Percentiles rank a stretch among this genome's conserved stretches.
phyloP scores from a whole-genome alignment of 2,329 filamentous ascomycete species.

The Colletotrichum ledebouriae region DNA sequence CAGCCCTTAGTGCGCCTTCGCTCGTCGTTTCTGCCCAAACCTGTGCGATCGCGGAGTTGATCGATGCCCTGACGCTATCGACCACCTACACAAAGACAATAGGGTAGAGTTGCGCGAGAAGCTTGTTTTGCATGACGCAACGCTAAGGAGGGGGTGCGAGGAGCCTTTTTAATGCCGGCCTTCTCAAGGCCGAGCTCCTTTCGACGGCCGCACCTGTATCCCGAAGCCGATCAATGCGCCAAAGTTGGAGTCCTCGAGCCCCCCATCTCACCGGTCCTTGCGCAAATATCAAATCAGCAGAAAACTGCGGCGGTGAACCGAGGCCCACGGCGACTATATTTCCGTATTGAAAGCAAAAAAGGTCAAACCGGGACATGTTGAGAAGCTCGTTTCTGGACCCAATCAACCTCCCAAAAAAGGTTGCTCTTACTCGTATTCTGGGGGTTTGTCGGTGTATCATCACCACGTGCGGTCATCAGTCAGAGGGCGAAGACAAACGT shows the following conservation, averaged over 20 bases:
- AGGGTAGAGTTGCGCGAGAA: conserved; percentile 10
- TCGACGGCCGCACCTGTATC: conserved; percentile 9
- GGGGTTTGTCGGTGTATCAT: not conserved
- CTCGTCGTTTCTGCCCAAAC: not conserved
- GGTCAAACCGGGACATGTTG: not conserved
- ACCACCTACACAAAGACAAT: not conserved
- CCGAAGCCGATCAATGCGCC: conserved; percentile 35
- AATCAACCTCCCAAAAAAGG: not conserved
- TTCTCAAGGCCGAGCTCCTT: conserved; percentile 18
- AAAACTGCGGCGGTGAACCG: conserved; percentile 10
- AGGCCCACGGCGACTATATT: conserved; percentile 1
- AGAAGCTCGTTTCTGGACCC: not conserved
- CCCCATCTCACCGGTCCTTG: conserved; percentile 32
- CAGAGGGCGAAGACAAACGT: not conserved
- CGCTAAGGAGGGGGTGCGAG: not conserved
- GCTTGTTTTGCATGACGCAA: conserved; percentile 35
- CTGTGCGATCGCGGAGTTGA: not conserved
- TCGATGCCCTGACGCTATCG: no score
- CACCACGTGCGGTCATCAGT: not conserved
- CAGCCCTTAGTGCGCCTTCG: not conserved
- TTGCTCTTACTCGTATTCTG: conserved; percentile 28
- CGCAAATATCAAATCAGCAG: conserved; percentile 19
- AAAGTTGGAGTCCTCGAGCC: conserved; percentile 9
- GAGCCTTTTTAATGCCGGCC: conserved; percentile 27
- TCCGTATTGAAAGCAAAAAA: not conserved